Evolutionary conservation across 805 yeast genomes (phyloP).

Genomic region (Pichia ethanolica): DNA sequence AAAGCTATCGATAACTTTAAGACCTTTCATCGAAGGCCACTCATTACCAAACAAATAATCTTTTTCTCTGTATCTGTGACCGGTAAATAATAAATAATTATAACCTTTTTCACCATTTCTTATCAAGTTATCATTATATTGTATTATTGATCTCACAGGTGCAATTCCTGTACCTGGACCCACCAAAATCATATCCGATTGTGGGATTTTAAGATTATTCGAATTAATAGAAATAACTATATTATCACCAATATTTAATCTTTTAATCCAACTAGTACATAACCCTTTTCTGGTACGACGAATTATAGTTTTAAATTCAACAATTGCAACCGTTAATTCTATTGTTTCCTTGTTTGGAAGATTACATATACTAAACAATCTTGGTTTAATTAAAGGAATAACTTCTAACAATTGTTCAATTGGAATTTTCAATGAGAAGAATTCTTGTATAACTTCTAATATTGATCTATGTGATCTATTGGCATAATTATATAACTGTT

Average conservation of each 20-base stretch:
- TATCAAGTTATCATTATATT: slow-evolving; percentile 18
- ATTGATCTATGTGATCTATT: slow-evolving; percentile 86
- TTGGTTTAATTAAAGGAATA: slow-evolving; percentile 70
- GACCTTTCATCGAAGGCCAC: slow-evolving; percentile 35
- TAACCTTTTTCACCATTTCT: slow-evolving; percentile 12
- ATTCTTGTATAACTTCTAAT: slow-evolving; percentile 76
- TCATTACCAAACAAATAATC: slow-evolving; percentile 61
- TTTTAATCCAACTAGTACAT: slow-evolving; percentile 70
- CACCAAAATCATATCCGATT: slow-evolving; percentile 45
- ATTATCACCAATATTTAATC: slow-evolving; percentile 38
- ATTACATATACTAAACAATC: slow-evolving; percentile 83
- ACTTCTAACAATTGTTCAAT: slow-evolving; percentile 67
- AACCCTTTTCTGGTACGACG: slow-evolving; percentile 71
- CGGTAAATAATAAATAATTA: slow-evolving; percentile 55
- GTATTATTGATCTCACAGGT: slow-evolving; percentile 73
- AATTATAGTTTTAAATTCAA: slow-evolving; percentile 77
- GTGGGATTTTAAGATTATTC: slow-evolving; percentile 34
- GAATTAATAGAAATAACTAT: slow-evolving; percentile 46
- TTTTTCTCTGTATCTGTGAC: slow-evolving; percentile 57
- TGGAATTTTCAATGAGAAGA: slow-evolving; percentile 69
- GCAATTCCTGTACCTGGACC: slow-evolving; percentile 98
- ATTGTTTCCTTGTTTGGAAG: slow-evolving; percentile 25
- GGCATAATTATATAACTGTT: slow-evolving; percentile 86
- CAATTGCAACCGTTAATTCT: slow-evolving; percentile 76
- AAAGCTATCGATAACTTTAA: slow-evolving; percentile 33